Percentiles rank a stretch among this genome's conserved stretches.
These are phyloP conservation scores for Aspergillus fischeri DNA, from an alignment of 2,329 filamentous ascomycete genomes.

Conservation along the genomic window DNA sequence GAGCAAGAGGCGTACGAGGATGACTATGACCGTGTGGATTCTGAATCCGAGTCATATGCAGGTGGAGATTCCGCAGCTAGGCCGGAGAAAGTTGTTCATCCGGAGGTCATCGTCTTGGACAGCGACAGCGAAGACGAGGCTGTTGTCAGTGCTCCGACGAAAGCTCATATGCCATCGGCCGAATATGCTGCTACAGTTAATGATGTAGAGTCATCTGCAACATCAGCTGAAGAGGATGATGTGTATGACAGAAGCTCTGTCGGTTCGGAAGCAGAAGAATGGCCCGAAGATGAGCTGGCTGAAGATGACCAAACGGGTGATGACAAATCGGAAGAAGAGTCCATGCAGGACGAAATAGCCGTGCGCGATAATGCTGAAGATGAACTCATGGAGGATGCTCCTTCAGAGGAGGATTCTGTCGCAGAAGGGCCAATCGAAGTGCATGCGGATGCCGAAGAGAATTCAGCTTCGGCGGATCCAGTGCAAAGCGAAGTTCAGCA, in stretches of 20 bases:
- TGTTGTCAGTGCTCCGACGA: neutral
- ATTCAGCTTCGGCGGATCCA: neutral
- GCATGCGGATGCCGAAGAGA: conserved; percentile 2
- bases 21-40: conserved; percentile 13
- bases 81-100: conserved; percentile 13
- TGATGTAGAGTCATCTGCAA: neutral
- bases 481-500: neutral
- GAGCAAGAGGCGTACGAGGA: neutral
- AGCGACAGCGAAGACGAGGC: conserved; percentile 41
- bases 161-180: neutral
- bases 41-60: conserved; percentile 15
- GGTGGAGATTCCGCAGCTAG: neutral
- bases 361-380: conserved; percentile 1
- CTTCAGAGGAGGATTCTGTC: neutral
- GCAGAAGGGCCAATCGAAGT: conserved; percentile 1
- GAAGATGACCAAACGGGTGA: neutral
- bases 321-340: neutral
- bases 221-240: neutral
- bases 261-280: neutral
- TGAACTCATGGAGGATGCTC: neutral
- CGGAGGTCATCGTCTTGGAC: conserved; percentile 40
- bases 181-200: neutral
- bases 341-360: neutral
- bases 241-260: neutral
- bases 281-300: neutral